A percentile compares a stretch with the other conserved stretches of the same genome.
Evolutionary conservation across 768 basidiomycete genomes (phyloP).

Genomic region (Suillus americanus): DNA sequence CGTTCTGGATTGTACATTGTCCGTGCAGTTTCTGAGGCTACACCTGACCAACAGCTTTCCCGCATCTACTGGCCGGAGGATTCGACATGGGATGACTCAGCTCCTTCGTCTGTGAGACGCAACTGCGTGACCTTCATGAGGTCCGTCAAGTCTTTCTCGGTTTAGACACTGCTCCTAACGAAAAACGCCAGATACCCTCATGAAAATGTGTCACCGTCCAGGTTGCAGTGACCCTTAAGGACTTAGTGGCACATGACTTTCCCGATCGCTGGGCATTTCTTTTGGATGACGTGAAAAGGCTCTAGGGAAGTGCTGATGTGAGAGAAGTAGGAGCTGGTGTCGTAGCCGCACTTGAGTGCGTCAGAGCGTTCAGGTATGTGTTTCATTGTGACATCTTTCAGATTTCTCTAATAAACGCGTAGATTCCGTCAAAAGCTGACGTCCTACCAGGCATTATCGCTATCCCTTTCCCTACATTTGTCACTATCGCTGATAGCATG

Average conservation of each 20-base stretch:
- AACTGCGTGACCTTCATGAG: slow-evolving; percentile 66
- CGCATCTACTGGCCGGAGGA: slow-evolving; percentile 67
- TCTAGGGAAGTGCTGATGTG: slow-evolving; percentile 47
- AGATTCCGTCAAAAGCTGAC: too few relatives aligned
- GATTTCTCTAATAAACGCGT: too few relatives aligned
- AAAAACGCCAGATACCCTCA: slow-evolving; percentile 47
- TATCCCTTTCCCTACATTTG: neutral
- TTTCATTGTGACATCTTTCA: too few relatives aligned
- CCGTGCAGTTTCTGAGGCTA: slow-evolving; percentile 11
- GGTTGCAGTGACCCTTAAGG: slow-evolving; percentile 71
- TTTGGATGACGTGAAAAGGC: slow-evolving; percentile 58
- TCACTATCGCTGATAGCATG: neutral
- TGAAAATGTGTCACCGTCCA: slow-evolving; percentile 64
- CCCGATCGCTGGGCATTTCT: slow-evolving; percentile 73
- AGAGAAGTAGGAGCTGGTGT: too few relatives aligned
- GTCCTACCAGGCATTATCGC: too few relatives aligned
- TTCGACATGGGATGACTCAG: slow-evolving; percentile 55
- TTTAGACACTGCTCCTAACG: neutral
- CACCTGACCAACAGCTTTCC: slow-evolving; percentile 34
- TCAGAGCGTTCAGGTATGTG: too few relatives aligned
- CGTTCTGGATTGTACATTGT: slow-evolving; percentile 51
- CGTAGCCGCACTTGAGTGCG: too few relatives aligned
- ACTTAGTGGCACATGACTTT: slow-evolving; percentile 73
- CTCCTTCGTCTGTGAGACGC: slow-evolving; percentile 41
- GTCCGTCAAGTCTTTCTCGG: slow-evolving; percentile 27